Conservation (phyloP, 345 rosid genomes). For the Pistacia integerrima region DNA sequence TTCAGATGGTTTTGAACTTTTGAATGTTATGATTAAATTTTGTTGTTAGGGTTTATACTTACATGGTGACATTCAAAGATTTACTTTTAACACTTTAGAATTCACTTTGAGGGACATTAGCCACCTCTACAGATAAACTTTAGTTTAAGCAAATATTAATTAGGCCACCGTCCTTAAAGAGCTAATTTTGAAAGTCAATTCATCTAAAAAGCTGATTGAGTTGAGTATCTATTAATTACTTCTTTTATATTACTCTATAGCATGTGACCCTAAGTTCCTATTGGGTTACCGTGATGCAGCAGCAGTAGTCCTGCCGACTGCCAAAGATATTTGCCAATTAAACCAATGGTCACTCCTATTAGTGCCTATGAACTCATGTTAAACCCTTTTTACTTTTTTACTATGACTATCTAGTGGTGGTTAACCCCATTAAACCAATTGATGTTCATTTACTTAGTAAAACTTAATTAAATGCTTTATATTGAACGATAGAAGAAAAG, state of each 20-base stretch:
- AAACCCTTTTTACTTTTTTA: too few species aligned
- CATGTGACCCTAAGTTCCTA: neutral
- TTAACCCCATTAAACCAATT: neutral
- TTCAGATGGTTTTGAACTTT: neutral
- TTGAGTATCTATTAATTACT: constrained; percentile 5
- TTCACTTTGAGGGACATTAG: constrained; percentile 27
- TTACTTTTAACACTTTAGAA: constrained; percentile 8
- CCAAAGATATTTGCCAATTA: too few species aligned
- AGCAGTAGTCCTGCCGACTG: too few species aligned
- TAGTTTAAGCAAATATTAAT: neutral
- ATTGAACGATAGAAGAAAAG: neutral
- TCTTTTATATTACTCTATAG: neutral
- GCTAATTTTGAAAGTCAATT: neutral
- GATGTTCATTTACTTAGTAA: neutral
- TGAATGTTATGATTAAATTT: neutral
- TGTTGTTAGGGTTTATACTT: constrained; percentile 8
- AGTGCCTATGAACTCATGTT: too few species aligned
- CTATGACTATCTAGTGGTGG: too few species aligned
- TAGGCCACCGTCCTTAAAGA: constrained; percentile 11
- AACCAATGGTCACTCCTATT: neutral
- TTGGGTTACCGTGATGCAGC: too few species aligned
- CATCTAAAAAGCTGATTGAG: constrained; percentile 4
- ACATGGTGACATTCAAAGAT: constrained; percentile 18
- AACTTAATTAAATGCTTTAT: neutral
- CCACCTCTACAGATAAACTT: neutral